phyloP scores from a whole-genome alignment of 108 stramenopile genomes.

The Cylindrotheca fusiformis region DNA sequence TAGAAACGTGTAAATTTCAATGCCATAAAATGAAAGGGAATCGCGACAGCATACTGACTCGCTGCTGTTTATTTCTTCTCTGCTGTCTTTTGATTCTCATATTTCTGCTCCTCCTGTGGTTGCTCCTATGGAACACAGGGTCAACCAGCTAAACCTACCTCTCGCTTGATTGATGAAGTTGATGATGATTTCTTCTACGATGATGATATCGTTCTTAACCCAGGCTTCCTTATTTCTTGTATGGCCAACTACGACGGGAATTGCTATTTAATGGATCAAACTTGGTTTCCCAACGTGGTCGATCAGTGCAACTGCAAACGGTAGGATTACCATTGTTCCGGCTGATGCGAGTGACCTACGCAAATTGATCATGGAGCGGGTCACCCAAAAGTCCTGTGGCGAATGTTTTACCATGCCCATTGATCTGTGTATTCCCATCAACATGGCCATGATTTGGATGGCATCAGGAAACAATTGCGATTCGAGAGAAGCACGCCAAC shows the following conservation, averaged over 20 bases:
- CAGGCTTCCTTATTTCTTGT: conserved; percentile 21
- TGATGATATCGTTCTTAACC: conserved; percentile 29
- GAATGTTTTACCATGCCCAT: conserved; percentile 9
- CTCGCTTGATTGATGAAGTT: conserved; percentile 25
- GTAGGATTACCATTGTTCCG: conserved; percentile 29
- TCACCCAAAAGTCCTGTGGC: conserved; percentile 26
- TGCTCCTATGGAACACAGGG: conserved; percentile 11
- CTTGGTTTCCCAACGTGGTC: conserved; percentile 22
- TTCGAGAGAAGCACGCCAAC: conserved; percentile 36
- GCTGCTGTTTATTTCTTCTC: conserved; percentile 30
- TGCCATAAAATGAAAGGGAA: too few relatives aligned
- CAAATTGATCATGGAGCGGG: conserved; percentile 21
- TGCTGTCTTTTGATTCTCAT: conserved; percentile 27
- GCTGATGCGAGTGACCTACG: conserved; percentile 29
- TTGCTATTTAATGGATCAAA: conserved; percentile 23
- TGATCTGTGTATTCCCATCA: conserved; percentile 32
- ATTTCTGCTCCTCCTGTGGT: conserved; percentile 19
- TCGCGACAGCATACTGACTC: too few relatives aligned
- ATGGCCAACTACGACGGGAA: conserved; percentile 25
- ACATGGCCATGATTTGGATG: conserved; percentile 46
- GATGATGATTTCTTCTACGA: conserved; percentile 37
- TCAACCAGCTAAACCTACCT: too few relatives aligned
- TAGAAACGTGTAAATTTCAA: too few relatives aligned
- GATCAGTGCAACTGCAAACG: conserved; percentile 42
- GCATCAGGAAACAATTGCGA: conserved; percentile 41